Percentiles rank a stretch among this genome's conserved stretches.
Evolutionary conservation across 1,284 basidiomycete species (phyloP).

Genomic region (Coriolopsis trogii): DNA sequence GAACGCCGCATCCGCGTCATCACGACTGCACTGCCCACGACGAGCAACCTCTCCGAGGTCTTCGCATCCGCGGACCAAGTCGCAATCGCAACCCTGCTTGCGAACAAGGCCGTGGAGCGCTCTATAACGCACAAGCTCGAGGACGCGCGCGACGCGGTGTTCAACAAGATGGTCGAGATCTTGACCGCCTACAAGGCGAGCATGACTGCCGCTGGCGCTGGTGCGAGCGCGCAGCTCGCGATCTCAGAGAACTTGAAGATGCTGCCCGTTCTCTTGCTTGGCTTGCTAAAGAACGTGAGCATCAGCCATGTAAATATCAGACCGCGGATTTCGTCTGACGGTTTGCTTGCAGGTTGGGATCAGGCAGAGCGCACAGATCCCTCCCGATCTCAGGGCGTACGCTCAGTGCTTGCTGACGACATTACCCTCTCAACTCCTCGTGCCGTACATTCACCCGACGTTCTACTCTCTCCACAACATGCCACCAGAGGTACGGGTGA

Average conservation of each 20-base stretch:
- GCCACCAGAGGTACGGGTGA: slow-evolving; percentile 75
- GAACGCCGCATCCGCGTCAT: slow-evolving; percentile 97
- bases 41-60: slow-evolving; percentile 90
- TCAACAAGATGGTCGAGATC: slow-evolving; percentile 91
- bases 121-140: slow-evolving; percentile 90
- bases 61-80: slow-evolving; percentile 96
- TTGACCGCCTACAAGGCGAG: slow-evolving; percentile 93
- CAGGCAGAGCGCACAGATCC: slow-evolving; percentile 94
- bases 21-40: slow-evolving; percentile 92
- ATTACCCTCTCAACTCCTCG: slow-evolving; percentile 86
- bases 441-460: slow-evolving; percentile 93
- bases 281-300: slow-evolving; percentile 90
- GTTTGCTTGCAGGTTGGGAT: slow-evolving; percentile 76
- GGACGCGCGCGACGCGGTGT: slow-evolving; percentile 90
- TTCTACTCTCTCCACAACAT: slow-evolving; percentile 99
- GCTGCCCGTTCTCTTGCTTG: slow-evolving; percentile 89
- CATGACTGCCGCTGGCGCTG: slow-evolving; percentile 92
- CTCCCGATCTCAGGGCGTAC: slow-evolving; percentile 94
- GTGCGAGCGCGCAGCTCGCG: slow-evolving; percentile 93
- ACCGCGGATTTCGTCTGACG: background rate
- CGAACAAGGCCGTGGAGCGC: slow-evolving; percentile 97
- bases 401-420: slow-evolving; percentile 93
- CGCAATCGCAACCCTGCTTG: slow-evolving; percentile 87
- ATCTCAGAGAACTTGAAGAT: slow-evolving; percentile 94
- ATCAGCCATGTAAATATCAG: background rate